phyloP scores from a whole-genome alignment of 78 protist species.

The slime mould (Dictyostelium discoideum) region DNA sequence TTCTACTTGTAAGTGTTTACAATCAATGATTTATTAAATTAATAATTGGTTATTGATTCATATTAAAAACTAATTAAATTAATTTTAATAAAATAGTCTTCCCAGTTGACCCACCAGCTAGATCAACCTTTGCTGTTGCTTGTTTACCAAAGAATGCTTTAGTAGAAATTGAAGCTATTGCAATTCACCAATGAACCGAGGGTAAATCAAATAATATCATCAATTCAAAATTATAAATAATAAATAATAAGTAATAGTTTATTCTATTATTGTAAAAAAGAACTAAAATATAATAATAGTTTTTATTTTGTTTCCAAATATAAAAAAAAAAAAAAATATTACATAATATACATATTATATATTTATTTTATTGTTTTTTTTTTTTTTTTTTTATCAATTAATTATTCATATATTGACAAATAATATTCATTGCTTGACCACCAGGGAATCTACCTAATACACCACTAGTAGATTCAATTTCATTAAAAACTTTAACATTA shows the following conservation, averaged over 20 bases:
- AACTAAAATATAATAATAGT: too few species aligned
- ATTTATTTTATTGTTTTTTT: too few species aligned
- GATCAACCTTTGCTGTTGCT: slow-evolving; percentile 81
- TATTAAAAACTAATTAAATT: neutral
- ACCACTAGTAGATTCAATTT: slow-evolving; percentile 53
- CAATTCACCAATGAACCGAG: slow-evolving; percentile 39
- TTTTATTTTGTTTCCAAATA: too few species aligned
- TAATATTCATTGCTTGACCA: slow-evolving; percentile 42
- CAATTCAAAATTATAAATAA: neutral
- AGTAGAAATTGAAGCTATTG: slow-evolving; percentile 78
- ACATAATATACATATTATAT: too few species aligned
- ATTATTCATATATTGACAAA: slow-evolving; percentile 66
- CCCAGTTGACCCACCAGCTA: slow-evolving; percentile 79
- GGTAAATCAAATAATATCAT: neutral
- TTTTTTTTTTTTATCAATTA: neutral
- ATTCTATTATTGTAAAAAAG: too few species aligned
- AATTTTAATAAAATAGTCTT: slow-evolving; percentile 34
- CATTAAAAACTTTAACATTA: slow-evolving; percentile 19
- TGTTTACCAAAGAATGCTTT: slow-evolving; percentile 76
- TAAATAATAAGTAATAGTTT: too few species aligned
- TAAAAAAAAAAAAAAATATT: too few species aligned
- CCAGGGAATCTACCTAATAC: slow-evolving; percentile 70
- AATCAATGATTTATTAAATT: too few species aligned
- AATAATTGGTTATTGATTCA: too few species aligned
- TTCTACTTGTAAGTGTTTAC: slow-evolving; percentile 63